A percentile compares a stretch with the other conserved stretches of the same genome.
These are phyloP conservation scores for Oryza coarctata DNA, from an alignment of 176 grass and related monocot genomes.

Conservation along the genomic window DNA sequence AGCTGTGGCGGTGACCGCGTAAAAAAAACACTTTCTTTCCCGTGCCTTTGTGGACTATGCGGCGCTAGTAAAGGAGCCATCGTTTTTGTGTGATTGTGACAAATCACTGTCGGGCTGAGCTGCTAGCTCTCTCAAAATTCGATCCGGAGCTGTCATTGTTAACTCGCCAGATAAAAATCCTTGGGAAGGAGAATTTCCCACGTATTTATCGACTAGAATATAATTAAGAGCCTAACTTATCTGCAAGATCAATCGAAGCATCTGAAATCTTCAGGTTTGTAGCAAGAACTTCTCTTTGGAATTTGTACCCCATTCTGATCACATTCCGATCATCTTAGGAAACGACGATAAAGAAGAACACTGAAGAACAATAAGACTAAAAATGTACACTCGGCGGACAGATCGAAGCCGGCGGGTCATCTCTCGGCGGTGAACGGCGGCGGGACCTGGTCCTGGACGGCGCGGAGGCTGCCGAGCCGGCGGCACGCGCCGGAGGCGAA, in stretches of 20 bases:
- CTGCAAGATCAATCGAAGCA: not conserved
- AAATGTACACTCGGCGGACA: conserved; percentile 1
- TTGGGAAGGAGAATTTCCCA: not conserved
- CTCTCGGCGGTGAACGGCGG: not conserved
- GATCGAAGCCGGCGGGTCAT: not conserved
- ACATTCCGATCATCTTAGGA: not conserved
- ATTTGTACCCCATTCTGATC: conserved; percentile 18
- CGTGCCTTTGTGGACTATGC: not conserved
- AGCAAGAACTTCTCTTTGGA: not conserved
- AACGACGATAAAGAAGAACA: not conserved
- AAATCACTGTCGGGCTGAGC: not conserved
- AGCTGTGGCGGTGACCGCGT: not conserved
- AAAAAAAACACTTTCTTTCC: not conserved
- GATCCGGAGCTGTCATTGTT: not conserved
- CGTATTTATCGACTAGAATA: not conserved
- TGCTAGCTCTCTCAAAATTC: not conserved
- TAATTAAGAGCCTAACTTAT: not conserved
- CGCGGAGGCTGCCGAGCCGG: conserved; percentile 14
- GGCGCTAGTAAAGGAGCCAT: not conserved
- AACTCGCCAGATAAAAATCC: not conserved
- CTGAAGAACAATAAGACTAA: not conserved
- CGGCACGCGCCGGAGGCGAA: conserved; percentile 45
- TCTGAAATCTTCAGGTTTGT: not conserved
- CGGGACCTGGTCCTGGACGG: not conserved
- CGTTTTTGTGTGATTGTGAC: not conserved